Conservation (phyloP, 176 grass and related monocot genomes). For the Carex cristatella region DNA sequence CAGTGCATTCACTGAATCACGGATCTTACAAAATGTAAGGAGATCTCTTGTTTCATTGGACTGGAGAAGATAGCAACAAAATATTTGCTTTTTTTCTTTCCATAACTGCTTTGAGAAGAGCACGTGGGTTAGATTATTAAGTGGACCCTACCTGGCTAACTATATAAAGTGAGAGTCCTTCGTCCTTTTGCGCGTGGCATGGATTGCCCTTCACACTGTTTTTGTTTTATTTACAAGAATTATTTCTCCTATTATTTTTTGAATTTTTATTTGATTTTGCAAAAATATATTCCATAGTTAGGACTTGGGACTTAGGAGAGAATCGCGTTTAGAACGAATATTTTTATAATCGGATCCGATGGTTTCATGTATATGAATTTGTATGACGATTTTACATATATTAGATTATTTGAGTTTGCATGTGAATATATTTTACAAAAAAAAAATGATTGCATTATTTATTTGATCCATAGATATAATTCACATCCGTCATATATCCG, state of each 20-base stretch:
- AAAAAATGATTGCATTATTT: too few species aligned
- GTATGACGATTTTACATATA: too few species aligned
- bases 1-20: too few species aligned
- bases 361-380: too few species aligned
- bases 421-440: too few species aligned
- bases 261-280: not conserved
- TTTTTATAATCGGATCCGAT: too few species aligned
- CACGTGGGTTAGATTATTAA: constrained; percentile 21
- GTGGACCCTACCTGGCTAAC: not conserved
- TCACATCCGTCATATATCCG: too few species aligned
- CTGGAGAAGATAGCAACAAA: not conserved
- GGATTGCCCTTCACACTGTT: not conserved
- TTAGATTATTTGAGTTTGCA: too few species aligned
- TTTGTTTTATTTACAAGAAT: not conserved
- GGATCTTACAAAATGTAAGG: not conserved
- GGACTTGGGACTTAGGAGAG: too few species aligned
- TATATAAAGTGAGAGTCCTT: not conserved
- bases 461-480: too few species aligned
- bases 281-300: not conserved
- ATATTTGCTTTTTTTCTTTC: not conserved
- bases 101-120: constrained; percentile 4
- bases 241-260: not conserved
- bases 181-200: not conserved
- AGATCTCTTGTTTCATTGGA: not conserved
- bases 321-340: too few species aligned